phyloP scores from a whole-genome alignment of 2,329 filamentous ascomycete species.

The Sphaerulina populicola region DNA sequence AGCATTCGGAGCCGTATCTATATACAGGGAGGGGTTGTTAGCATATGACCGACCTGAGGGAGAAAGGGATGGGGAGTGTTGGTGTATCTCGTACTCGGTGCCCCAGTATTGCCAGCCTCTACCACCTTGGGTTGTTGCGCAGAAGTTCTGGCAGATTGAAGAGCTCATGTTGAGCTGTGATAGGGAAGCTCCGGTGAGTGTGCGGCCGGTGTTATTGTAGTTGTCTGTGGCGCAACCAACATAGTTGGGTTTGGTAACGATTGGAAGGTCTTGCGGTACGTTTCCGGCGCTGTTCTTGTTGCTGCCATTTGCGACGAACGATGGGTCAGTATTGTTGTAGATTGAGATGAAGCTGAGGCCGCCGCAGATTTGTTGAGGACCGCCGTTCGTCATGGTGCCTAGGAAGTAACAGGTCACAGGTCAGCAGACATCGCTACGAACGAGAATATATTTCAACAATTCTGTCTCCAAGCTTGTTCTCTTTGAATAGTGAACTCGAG shows the following conservation, averaged over 20 bases:
- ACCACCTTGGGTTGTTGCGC: slow-evolving; percentile 9
- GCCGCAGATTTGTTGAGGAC: slow-evolving; percentile 26
- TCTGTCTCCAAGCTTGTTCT: too few species aligned
- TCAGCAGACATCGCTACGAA: too few species aligned
- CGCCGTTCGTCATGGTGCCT: slow-evolving; percentile 25
- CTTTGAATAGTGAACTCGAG: too few species aligned
- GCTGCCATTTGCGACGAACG: slow-evolving; percentile 21
- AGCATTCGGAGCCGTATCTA: slow-evolving; percentile 28
- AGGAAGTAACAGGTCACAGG: too few species aligned
- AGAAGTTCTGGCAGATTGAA: slow-evolving; percentile 27
- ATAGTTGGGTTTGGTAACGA: slow-evolving; percentile 26
- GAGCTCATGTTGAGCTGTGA: slow-evolving; percentile 24
- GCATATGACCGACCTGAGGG: not conserved
- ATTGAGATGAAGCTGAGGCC: slow-evolving; percentile 27
- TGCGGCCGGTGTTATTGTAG: slow-evolving; percentile 12
- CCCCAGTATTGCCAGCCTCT: slow-evolving; percentile 29
- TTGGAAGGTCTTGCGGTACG: slow-evolving; percentile 13
- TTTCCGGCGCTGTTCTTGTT: slow-evolving; percentile 20
- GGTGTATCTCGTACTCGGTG: slow-evolving; percentile 16
- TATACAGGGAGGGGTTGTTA: not conserved
- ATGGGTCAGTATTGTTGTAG: slow-evolving; percentile 30
- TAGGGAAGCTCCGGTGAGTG: slow-evolving; percentile 18
- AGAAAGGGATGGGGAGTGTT: too few species aligned
- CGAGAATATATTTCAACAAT: too few species aligned
- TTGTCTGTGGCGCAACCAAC: slow-evolving; percentile 28